A percentile compares a stretch with the other conserved stretches of the same genome.
phyloP scores from a whole-genome alignment of 768 basidiomycete species.

The Amanita rimosa region DNA sequence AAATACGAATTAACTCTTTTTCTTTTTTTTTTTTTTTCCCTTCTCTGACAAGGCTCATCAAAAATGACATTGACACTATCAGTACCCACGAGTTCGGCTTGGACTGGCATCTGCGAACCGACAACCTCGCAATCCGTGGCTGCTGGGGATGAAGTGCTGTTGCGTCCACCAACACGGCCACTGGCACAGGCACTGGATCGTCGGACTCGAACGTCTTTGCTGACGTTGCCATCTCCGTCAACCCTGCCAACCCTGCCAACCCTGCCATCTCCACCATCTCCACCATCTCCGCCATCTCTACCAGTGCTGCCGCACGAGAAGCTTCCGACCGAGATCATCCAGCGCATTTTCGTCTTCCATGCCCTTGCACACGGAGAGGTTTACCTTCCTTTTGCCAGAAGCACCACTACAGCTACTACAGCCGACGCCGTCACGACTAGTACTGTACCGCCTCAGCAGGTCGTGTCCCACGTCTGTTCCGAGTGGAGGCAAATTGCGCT shows the following conservation, averaged over 20 bases:
- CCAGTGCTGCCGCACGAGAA: neutral
- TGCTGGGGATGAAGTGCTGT: too few species aligned
- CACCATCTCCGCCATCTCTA: too few species aligned
- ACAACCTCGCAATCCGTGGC: neutral
- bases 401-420: too few species aligned
- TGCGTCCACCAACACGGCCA: too few species aligned
- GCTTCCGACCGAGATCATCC: slow-evolving; percentile 1
- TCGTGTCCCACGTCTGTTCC: slow-evolving; percentile 3
- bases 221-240: too few species aligned
- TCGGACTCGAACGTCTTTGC: neutral
- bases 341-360: neutral
- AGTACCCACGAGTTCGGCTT: neutral
- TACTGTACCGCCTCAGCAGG: neutral
- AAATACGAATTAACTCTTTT: too few species aligned
- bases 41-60: neutral
- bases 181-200: too few species aligned
- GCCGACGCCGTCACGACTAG: too few species aligned
- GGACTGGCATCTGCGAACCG: neutral
- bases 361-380: neutral
- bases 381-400: neutral
- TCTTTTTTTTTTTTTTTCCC: too few species aligned
- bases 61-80: neutral
- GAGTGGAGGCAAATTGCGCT: slow-evolving; percentile 3
- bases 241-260: too few species aligned
- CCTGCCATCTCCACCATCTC: too few species aligned